A percentile compares a stretch with the other conserved stretches of the same genome.
These are phyloP conservation scores for Candida chauliodis DNA, from an alignment of 805 yeast genomes.

Conservation along the genomic window DNA sequence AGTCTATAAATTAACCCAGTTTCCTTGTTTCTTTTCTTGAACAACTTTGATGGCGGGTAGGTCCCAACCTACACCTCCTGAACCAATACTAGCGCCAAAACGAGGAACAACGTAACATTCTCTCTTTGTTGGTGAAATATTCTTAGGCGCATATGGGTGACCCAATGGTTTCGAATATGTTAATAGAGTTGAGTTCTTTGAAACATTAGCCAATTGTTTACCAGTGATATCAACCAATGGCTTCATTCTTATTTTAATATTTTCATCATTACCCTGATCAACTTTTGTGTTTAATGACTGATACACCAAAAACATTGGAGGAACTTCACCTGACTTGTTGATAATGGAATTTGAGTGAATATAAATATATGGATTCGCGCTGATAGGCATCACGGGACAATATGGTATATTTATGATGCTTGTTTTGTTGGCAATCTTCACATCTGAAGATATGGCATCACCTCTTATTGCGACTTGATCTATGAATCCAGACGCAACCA, in stretches of 20 bases:
- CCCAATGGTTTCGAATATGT: constrained; percentile 91
- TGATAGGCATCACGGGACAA: constrained; percentile 43
- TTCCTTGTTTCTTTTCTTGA: constrained; percentile 64
- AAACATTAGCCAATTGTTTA: constrained; percentile 72
- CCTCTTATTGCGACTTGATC: constrained; percentile 89
- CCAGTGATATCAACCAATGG: constrained; percentile 75
- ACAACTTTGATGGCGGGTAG: constrained; percentile 70
- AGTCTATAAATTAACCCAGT: constrained; percentile 47
- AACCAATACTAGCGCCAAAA: constrained; percentile 78
- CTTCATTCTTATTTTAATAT: constrained; percentile 57
- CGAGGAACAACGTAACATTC: constrained; percentile 90
- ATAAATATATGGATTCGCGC: constrained; percentile 57
- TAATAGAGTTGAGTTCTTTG: constrained; percentile 65
- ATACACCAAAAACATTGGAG: constrained; percentile 78
- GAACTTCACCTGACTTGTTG: constrained; percentile 56
- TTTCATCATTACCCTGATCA: constrained; percentile 42
- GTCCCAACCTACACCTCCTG: constrained; percentile 91
- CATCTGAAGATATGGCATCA: constrained; percentile 65
- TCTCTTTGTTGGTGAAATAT: constrained; percentile 60
- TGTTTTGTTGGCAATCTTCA: constrained; percentile 54
- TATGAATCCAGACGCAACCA: constrained; percentile 86
- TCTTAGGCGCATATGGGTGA: constrained; percentile 81
- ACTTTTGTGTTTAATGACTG: constrained; percentile 57
- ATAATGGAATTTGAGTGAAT: constrained; percentile 79
- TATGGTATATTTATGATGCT: constrained; percentile 63